Evolutionary conservation across 2,329 filamentous ascomycete species (phyloP).

Genomic region (Colletotrichum viniferum): DNA sequence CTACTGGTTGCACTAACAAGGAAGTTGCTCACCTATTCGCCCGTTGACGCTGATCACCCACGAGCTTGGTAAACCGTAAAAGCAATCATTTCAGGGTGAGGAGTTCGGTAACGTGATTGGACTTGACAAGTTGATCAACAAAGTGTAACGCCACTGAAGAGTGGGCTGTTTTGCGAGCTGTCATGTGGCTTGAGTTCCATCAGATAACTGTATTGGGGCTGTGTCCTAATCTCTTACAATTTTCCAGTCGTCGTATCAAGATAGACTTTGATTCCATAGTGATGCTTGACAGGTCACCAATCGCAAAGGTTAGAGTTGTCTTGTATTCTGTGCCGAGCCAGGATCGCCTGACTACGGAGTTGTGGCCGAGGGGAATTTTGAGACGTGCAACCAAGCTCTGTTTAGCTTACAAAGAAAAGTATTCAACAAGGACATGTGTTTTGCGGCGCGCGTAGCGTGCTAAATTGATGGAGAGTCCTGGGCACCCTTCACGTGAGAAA

Average conservation of each 20-base stretch:
- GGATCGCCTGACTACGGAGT: neutral
- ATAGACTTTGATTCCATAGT: neutral
- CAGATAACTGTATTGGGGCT: neutral
- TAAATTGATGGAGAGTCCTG: neutral
- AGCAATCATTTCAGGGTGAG: neutral
- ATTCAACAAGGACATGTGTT: neutral
- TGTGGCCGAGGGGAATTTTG: neutral
- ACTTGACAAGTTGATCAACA: neutral
- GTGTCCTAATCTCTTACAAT: neutral
- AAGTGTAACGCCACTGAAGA: neutral
- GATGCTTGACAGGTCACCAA: neutral
- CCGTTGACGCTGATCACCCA: neutral
- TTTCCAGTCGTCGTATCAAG: neutral
- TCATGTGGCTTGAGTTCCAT: neutral
- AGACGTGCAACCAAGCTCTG: neutral
- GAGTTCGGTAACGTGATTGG: neutral
- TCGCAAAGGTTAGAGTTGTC: neutral
- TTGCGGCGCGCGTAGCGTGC: neutral
- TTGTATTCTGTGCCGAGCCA: neutral
- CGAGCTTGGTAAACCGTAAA: neutral
- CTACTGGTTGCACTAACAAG: neutral
- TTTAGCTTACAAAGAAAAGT: neutral
- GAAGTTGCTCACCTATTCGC: neutral
- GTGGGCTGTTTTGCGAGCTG: neutral
- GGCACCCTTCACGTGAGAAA: neutral